Conservation (phyloP, 2,329 filamentous ascomycete genomes). For the Cladosporium sphaerospermum region DNA sequence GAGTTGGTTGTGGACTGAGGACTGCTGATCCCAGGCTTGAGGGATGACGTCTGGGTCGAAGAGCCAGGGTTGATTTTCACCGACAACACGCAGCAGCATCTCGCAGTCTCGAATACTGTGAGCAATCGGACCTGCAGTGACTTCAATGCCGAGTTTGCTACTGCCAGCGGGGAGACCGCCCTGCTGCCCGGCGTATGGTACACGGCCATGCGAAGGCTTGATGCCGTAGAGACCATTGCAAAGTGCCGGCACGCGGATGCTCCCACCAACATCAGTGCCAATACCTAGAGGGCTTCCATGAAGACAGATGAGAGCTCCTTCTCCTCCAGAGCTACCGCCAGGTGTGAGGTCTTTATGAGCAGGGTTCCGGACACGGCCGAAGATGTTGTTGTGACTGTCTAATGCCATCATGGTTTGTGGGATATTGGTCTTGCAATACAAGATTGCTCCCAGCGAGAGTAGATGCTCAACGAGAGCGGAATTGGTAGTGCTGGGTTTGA, state of each 20-base stretch:
- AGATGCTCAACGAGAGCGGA: slow-evolving; percentile 40
- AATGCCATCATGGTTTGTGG: slow-evolving; percentile 49
- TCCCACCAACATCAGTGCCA: slow-evolving; percentile 51
- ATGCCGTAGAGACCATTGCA: slow-evolving; percentile 45
- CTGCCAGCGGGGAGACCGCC: slow-evolving; percentile 41
- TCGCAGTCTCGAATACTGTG: slow-evolving; percentile 47
- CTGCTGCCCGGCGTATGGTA: slow-evolving; percentile 50
- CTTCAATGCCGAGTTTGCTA: slow-evolving; percentile 39
- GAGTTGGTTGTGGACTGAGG: slow-evolving; percentile 10
- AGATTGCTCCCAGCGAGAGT: slow-evolving; percentile 41
- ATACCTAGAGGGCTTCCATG: slow-evolving; percentile 46
- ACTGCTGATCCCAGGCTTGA: slow-evolving; percentile 32
- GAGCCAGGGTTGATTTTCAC: slow-evolving; percentile 47
- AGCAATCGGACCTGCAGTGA: slow-evolving; percentile 43
- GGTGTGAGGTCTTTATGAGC: slow-evolving; percentile 43
- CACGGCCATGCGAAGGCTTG: slow-evolving; percentile 41
- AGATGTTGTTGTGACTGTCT: slow-evolving; percentile 49
- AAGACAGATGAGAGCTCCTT: slow-evolving; percentile 46
- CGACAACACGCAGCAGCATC: slow-evolving; percentile 49
- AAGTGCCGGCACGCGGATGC: slow-evolving; percentile 46
- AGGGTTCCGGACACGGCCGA: slow-evolving; percentile 45
- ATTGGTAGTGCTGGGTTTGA: slow-evolving; percentile 35
- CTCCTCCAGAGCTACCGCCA: slow-evolving; percentile 48
- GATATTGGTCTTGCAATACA: slow-evolving; percentile 50
- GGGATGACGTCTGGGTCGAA: slow-evolving; percentile 40